phyloP scores from a whole-genome alignment of 257 asterid species.

The Nicotiana noctiflora region DNA sequence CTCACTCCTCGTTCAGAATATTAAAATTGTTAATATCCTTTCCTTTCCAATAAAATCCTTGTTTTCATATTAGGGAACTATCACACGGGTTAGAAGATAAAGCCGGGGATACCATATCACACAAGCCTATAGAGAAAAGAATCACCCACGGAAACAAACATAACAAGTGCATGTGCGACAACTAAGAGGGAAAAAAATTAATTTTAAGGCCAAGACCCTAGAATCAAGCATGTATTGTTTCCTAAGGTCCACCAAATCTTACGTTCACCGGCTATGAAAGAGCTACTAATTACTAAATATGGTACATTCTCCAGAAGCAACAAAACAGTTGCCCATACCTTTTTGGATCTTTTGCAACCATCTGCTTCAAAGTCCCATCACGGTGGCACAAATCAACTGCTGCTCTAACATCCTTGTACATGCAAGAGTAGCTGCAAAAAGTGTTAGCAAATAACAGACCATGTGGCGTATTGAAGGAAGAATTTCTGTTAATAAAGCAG shows the following conservation, averaged over 20 bases:
- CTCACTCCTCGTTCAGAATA: not conserved
- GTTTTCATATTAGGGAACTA: not conserved
- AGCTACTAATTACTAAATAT: not conserved
- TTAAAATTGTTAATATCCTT: not conserved
- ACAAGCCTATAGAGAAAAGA: not conserved
- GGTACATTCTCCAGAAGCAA: not conserved
- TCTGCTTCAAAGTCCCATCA: constrained; percentile 94
- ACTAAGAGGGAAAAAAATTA: not conserved
- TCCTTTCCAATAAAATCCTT: not conserved
- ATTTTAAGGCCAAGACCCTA: not conserved
- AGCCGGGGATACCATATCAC: not conserved
- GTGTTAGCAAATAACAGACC: constrained; percentile 19
- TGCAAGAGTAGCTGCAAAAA: constrained; percentile 65
- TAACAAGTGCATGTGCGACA: not conserved
- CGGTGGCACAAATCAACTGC: constrained; percentile 99
- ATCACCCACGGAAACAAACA: not conserved
- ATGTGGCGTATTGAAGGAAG: not conserved
- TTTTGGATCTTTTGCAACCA: constrained; percentile 91
- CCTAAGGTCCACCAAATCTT: not conserved
- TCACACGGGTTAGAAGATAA: not conserved
- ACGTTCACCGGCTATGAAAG: not conserved
- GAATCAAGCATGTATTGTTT: not conserved
- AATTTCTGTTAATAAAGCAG: not conserved
- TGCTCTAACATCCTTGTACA: constrained; percentile 92
- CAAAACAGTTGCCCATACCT: constrained; percentile 38